Evolutionary conservation across 1,284 basidiomycete genomes (phyloP).

Genomic region (Fomes fomentarius): DNA sequence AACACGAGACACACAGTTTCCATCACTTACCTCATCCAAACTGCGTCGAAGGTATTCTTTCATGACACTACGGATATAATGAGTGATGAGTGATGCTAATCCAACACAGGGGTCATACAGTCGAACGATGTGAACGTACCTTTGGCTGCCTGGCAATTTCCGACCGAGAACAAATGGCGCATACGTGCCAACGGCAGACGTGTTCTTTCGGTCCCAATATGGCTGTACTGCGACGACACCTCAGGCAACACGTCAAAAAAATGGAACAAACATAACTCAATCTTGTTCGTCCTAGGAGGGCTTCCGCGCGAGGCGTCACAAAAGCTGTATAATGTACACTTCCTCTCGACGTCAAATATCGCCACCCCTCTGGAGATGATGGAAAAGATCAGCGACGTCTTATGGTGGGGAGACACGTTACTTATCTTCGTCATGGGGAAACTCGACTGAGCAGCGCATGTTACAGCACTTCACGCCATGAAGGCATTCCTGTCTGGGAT

Average conservation of each 20-base stretch:
- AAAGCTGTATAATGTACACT: constrained; percentile 38
- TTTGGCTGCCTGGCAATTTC: not conserved
- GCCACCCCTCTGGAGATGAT: constrained; percentile 48
- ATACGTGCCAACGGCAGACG: not conserved
- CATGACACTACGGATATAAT: too few relatives aligned
- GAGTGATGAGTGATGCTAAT: not conserved
- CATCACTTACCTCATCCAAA: too few relatives aligned
- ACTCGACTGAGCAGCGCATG: constrained; percentile 2
- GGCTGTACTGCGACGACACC: constrained; percentile 26
- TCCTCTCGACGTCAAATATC: constrained; percentile 44
- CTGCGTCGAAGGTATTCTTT: too few relatives aligned
- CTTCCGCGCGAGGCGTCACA: constrained; percentile 30
- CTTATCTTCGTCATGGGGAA: constrained; percentile 34
- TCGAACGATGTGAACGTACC: not conserved
- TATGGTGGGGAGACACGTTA: not conserved
- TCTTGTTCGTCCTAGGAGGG: constrained; percentile 38
- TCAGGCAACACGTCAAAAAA: constrained; percentile 47
- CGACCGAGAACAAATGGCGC: not conserved
- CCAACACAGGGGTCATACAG: not conserved
- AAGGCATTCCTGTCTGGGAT: constrained; percentile 22
- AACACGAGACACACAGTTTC: too few relatives aligned
- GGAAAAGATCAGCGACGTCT: constrained; percentile 38
- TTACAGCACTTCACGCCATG: not conserved
- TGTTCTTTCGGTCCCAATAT: not conserved
- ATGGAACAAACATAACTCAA: constrained; percentile 48